A percentile compares a stretch with the other conserved stretches of the same genome.
phyloP scores from a whole-genome alignment of 805 yeast species.

The Metschnikowia lunata region DNA sequence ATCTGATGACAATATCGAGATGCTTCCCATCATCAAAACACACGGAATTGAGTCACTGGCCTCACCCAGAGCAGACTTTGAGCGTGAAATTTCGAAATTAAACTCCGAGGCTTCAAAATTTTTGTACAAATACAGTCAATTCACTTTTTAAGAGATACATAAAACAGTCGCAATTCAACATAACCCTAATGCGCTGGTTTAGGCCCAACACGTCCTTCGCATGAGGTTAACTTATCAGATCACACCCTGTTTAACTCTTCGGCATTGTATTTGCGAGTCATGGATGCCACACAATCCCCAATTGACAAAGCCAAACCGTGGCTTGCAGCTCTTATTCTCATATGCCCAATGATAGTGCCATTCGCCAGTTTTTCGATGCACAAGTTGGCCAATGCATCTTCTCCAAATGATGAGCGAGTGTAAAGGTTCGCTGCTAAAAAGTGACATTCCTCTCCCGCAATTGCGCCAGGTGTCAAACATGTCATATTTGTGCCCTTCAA shows the following conservation, averaged over 20 bases:
- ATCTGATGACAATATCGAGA: slow-evolving; percentile 10
- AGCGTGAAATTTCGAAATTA: background rate
- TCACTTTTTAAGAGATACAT: no score
- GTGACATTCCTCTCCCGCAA: slow-evolving; percentile 83
- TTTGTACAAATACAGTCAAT: no score
- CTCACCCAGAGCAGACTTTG: no score
- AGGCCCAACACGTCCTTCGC: no score
- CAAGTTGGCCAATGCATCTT: slow-evolving; percentile 93
- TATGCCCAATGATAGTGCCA: slow-evolving; percentile 86
- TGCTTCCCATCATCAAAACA: slow-evolving; percentile 8
- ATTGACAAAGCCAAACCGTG: slow-evolving; percentile 94
- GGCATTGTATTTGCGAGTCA: slow-evolving; percentile 48
- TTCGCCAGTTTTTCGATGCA: slow-evolving; percentile 79
- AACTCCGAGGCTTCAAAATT: background rate
- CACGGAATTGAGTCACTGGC: slow-evolving; percentile 10
- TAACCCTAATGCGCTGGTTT: no score
- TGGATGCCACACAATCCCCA: slow-evolving; percentile 89
- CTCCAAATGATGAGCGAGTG: slow-evolving; percentile 91
- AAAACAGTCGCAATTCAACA: no score
- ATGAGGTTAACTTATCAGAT: no score
- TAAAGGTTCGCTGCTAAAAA: slow-evolving; percentile 93
- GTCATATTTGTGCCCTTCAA: slow-evolving; percentile 88
- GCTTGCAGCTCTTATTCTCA: slow-evolving; percentile 93
- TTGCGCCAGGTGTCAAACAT: slow-evolving; percentile 86
- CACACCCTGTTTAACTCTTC: no score